Conservation (phyloP, 73 alveolate species). For the Tetrahymena malaccensis region DNA sequence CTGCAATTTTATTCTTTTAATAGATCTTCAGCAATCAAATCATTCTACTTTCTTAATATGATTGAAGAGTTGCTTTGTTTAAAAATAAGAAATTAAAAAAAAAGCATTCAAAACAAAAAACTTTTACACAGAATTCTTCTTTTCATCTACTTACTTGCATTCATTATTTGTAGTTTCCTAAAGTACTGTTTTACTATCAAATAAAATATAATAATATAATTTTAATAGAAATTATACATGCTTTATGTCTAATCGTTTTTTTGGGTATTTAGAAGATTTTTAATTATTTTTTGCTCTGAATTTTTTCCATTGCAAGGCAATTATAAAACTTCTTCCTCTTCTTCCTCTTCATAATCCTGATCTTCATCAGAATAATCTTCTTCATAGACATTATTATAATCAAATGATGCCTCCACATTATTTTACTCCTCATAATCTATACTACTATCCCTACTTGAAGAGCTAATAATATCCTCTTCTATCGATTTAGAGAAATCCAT, state of each 20-base stretch:
- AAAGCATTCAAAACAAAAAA: no score
- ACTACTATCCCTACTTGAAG: background rate
- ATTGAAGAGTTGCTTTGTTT: background rate
- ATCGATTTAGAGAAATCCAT: background rate
- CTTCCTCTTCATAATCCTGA: background rate
- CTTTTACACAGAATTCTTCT: background rate
- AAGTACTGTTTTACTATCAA: background rate
- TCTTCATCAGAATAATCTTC: background rate
- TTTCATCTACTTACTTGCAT: background rate
- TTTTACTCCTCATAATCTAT: background rate
- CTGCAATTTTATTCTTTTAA: no score
- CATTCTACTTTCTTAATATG: background rate
- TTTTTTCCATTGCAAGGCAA: background rate
- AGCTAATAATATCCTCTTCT: background rate
- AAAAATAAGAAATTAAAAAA: no score
- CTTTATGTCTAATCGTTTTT: no score
- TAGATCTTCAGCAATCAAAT: background rate
- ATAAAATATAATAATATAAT: background rate
- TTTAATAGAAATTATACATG: background rate
- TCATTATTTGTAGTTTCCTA: background rate
- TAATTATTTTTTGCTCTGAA: background rate
- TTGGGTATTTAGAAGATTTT: background rate
- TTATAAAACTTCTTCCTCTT: background rate
- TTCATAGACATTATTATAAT: background rate
- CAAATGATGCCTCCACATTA: background rate